Evolutionary conservation across 805 yeast genomes (phyloP).

Genomic region (Starmera amethionina): DNA sequence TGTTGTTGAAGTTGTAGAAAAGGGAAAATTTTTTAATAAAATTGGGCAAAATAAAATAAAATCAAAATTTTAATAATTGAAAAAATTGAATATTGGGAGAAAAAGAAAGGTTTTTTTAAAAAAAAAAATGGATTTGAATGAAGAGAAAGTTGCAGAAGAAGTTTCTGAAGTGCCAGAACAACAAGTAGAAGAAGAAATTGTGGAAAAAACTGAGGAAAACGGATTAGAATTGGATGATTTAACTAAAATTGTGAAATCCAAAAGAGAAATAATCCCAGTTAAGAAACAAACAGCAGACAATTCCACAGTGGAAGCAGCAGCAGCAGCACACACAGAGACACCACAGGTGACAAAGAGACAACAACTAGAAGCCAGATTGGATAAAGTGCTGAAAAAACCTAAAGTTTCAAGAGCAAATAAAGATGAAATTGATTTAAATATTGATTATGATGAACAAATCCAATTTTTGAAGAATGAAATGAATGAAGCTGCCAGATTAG

Average conservation of each 20-base stretch:
- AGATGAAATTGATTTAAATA: slow-evolving; percentile 90
- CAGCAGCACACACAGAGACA: slow-evolving; percentile 1
- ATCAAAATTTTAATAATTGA: too few relatives aligned
- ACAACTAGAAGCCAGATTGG: slow-evolving; percentile 48
- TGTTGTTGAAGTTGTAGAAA: too few relatives aligned
- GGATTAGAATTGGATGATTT: too few relatives aligned
- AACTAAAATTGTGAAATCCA: too few relatives aligned
- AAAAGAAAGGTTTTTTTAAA: too few relatives aligned
- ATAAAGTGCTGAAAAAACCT: slow-evolving; percentile 61
- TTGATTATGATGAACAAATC: slow-evolving; percentile 88
- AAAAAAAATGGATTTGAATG: background rate
- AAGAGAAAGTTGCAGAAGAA: slow-evolving; percentile 1
- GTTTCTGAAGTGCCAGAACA: slow-evolving; percentile 6
- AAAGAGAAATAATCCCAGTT: too few relatives aligned
- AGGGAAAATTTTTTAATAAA: background rate
- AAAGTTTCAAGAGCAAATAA: slow-evolving; percentile 46
- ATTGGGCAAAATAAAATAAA: background rate
- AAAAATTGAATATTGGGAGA: too few relatives aligned
- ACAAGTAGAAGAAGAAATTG: slow-evolving; percentile 6
- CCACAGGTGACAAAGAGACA: slow-evolving; percentile 8
- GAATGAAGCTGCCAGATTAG: slow-evolving; percentile 80
- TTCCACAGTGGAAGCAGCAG: slow-evolving; percentile 9
- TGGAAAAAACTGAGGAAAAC: background rate
- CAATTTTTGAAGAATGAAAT: slow-evolving; percentile 74
- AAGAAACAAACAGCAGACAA: slow-evolving; percentile 7